phyloP scores from a whole-genome alignment of 1,139 yeast species.

The Diutina rugosa region DNA sequence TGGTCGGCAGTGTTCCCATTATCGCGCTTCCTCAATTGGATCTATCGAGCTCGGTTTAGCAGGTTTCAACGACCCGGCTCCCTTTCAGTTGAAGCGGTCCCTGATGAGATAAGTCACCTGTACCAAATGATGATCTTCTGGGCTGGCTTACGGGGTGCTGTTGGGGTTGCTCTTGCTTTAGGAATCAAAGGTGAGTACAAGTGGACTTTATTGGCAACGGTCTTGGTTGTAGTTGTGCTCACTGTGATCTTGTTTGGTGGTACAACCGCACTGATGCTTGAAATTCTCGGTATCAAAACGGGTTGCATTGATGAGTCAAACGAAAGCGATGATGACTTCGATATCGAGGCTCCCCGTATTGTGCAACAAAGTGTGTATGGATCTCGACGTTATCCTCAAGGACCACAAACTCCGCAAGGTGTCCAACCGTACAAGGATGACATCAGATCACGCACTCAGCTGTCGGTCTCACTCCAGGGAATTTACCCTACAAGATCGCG shows the following conservation, averaged over 20 bases:
- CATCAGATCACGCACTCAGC: background rate
- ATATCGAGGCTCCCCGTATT: conserved; percentile 64
- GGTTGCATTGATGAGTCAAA: conserved; percentile 71
- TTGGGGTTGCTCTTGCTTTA: conserved; percentile 97
- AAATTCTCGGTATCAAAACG: conserved; percentile 80
- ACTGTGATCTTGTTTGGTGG: conserved; percentile 97
- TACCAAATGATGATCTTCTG: conserved; percentile 99
- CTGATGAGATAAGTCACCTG: conserved; percentile 87
- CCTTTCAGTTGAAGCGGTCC: conserved; percentile 29
- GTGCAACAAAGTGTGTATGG: background rate
- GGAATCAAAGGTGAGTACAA: conserved; percentile 94
- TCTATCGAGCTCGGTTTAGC: conserved; percentile 44
- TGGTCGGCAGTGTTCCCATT: conserved; percentile 98
- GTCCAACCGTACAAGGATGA: background rate
- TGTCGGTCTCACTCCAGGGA: background rate
- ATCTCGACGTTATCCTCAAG: background rate
- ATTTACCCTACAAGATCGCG: conserved; percentile 1
- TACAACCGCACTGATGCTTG: conserved; percentile 96
- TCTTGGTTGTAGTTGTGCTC: conserved; percentile 87
- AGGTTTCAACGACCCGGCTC: conserved; percentile 27
- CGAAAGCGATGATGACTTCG: conserved; percentile 90
- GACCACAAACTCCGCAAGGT: background rate
- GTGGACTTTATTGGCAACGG: conserved; percentile 82
- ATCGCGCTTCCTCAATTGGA: conserved; percentile 72
- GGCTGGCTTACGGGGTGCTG: conserved; percentile 99